Evolutionary conservation across 345 rosid species (phyloP).

Genomic region (Mangifera indica): DNA sequence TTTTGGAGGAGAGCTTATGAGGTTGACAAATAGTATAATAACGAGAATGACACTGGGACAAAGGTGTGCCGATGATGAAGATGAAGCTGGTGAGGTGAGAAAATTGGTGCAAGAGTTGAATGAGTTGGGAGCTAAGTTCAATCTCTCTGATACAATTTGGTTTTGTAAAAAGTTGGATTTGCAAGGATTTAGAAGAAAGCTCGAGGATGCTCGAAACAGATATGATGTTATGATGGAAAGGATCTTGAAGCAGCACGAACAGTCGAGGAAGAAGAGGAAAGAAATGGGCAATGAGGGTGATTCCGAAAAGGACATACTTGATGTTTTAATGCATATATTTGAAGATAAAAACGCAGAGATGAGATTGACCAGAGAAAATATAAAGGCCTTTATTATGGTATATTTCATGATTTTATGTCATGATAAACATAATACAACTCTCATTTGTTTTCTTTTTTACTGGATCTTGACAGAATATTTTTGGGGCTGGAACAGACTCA

Average conservation of each 20-base stretch:
- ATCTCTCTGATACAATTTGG: conserved; percentile 68
- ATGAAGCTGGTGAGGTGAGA: conserved; percentile 48
- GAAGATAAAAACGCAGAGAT: conserved; percentile 65
- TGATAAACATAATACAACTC: too few species aligned
- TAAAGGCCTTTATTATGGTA: conserved; percentile 80
- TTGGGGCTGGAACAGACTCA: conserved; percentile 57
- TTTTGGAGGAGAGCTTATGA: conserved; percentile 52
- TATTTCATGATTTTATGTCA: too few species aligned
- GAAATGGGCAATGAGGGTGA: conserved; percentile 7
- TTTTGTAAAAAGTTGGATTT: conserved; percentile 58
- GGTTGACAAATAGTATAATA: conserved; percentile 55
- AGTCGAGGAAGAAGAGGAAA: conserved; percentile 28
- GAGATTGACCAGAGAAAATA: conserved; percentile 61
- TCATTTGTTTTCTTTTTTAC: too few species aligned
- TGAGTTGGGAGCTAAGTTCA: conserved; percentile 51
- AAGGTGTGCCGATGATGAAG: conserved; percentile 41
- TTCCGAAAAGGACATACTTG: conserved; percentile 48
- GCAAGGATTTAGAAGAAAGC: conserved; percentile 59
- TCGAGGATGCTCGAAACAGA: conserved; percentile 53
- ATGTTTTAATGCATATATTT: conserved; percentile 57
- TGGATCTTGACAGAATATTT: conserved; percentile 36
- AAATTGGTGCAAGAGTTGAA: conserved; percentile 58
- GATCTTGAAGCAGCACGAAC: conserved; percentile 57
- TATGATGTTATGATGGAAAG: conserved; percentile 67
- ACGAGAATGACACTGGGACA: conserved; percentile 57